These are phyloP conservation scores for Zymoseptoria pseudotritici DNA, from an alignment of 2,329 filamentous ascomycete species.

Conservation along the genomic window DNA sequence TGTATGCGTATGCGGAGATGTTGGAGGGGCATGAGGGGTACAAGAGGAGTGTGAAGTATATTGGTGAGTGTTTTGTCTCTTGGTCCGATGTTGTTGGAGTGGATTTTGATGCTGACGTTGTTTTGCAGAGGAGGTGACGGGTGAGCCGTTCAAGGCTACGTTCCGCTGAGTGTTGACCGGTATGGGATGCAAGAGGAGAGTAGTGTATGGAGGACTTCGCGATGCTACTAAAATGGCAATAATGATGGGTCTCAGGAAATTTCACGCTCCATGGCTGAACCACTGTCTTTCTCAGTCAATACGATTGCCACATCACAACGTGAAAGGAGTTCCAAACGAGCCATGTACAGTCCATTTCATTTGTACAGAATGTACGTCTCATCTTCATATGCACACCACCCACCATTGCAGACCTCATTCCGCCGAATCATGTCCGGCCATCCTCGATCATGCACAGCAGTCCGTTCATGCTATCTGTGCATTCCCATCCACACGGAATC, in stretches of 20 bases:
- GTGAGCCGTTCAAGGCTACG: conserved; percentile 18
- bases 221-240: no score
- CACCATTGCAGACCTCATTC: no score
- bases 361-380: background rate
- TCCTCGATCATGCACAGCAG: no score
- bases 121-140: conserved; percentile 32
- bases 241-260: no score
- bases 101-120: background rate
- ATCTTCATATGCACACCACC: background rate
- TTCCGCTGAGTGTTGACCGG: background rate
- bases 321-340: background rate
- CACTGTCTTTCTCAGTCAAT: no score
- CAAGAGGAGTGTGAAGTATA: conserved; percentile 40
- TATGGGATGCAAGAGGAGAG: background rate
- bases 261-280: no score
- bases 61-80: conserved; percentile 19
- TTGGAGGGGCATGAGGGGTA: conserved; percentile 41
- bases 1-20: conserved; percentile 40
- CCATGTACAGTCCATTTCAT: background rate
- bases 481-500: background rate
- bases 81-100: no score
- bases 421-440: no score
- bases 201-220: no score
- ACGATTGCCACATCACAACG: no score
- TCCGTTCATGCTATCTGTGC: no score